A percentile compares a stretch with the other conserved stretches of the same genome.
Evolutionary conservation across 176 grass and related monocot species (phyloP).

Genomic region (Juncus effusus): DNA sequence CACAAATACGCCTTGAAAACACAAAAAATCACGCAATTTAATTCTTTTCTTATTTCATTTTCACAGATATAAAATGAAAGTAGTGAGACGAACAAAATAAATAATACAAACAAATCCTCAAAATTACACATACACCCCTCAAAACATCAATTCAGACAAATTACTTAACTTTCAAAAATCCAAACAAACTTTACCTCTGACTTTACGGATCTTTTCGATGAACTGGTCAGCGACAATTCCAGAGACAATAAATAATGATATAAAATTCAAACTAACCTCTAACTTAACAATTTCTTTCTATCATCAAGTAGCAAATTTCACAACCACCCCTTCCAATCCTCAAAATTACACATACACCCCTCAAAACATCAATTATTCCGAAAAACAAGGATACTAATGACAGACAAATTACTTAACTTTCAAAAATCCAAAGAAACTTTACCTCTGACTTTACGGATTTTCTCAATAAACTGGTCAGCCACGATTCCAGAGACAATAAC

Average conservation of each 20-base stretch:
- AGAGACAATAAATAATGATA: constrained; percentile 18
- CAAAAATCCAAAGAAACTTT: neutral
- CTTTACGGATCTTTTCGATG: constrained; percentile 78
- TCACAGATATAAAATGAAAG: neutral
- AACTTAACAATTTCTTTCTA: neutral
- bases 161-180: too few relatives aligned
- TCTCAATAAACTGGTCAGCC: constrained; percentile 85
- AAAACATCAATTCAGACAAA: too few relatives aligned
- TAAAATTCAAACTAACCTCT: neutral
- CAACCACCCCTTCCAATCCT: too few relatives aligned
- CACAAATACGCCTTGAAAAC: too few relatives aligned
- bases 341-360: too few relatives aligned
- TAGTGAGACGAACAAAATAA: neutral
- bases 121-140: too few relatives aligned
- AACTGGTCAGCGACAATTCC: constrained; percentile 86
- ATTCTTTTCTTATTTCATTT: too few relatives aligned
- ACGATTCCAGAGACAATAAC: constrained; percentile 51
- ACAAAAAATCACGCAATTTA: too few relatives aligned
- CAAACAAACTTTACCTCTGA: constrained; percentile 56
- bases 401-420: too few relatives aligned
- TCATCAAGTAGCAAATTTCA: neutral
- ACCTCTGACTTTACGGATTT: constrained; percentile 86
- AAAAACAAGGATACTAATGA: too few relatives aligned
- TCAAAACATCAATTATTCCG: neutral
- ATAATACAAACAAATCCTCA: neutral